These are phyloP conservation scores for Tylopilus subfusipes DNA, from an alignment of 768 basidiomycete genomes.

Conservation along the genomic window DNA sequence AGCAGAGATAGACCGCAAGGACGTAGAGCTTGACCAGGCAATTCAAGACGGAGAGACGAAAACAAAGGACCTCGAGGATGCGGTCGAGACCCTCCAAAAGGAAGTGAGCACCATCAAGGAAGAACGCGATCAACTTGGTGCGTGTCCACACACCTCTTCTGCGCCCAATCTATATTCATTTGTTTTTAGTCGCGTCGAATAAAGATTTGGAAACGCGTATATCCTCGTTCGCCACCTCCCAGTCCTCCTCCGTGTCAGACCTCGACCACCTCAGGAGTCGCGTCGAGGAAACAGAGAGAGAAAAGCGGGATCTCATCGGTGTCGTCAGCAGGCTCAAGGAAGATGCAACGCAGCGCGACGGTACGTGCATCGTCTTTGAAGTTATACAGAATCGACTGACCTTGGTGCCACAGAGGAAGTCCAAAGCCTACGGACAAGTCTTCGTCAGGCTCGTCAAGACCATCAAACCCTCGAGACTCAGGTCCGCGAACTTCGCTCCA, in stretches of 20 bases:
- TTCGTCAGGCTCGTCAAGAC: conserved; percentile 75
- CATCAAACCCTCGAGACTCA: conserved; percentile 64
- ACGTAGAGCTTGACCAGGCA: conserved; percentile 82
- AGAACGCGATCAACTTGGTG: conserved; percentile 68
- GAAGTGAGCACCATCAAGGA: conserved; percentile 55
- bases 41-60: conserved; percentile 71
- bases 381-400: not conserved
- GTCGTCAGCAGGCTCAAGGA: conserved; percentile 82
- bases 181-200: conserved; percentile 41
- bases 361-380: conserved; percentile 39
- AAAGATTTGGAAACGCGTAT: conserved; percentile 53
- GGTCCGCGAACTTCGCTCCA: conserved; percentile 67
- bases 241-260: conserved; percentile 61
- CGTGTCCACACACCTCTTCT: conserved; percentile 22
- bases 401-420: conserved; percentile 55
- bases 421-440: conserved; percentile 57
- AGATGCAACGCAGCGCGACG: conserved; percentile 69
- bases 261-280: conserved; percentile 54
- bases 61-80: conserved; percentile 52
- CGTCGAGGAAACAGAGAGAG: conserved; percentile 75
- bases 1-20: conserved; percentile 66
- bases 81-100: conserved; percentile 48
- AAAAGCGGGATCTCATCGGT: conserved; percentile 85
- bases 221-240: conserved; percentile 51
- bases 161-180: conserved; percentile 10